Evolutionary conservation across 1,284 basidiomycete genomes (phyloP).

Genomic region (Trichosporon coremiiforme): DNA sequence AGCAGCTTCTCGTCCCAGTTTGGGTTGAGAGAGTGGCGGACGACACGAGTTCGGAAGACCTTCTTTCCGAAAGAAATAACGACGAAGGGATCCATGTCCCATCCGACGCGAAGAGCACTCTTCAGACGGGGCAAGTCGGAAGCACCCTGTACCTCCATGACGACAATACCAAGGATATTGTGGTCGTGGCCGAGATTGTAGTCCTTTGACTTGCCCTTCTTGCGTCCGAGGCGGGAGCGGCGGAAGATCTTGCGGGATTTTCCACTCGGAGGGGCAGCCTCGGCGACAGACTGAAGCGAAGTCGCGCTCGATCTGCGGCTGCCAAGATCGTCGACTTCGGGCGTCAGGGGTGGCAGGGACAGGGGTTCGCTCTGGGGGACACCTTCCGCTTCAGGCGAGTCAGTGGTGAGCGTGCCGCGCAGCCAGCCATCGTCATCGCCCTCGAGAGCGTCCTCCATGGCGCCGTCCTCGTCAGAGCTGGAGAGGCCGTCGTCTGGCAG

Average conservation of each 20-base stretch:
- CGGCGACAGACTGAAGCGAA: not conserved
- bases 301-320: slow-evolving; percentile 9
- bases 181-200: slow-evolving; percentile 68
- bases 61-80: slow-evolving; percentile 96
- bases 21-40: slow-evolving; percentile 85
- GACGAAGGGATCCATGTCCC: slow-evolving; percentile 95
- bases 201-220: slow-evolving; percentile 38
- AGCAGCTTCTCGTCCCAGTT: slow-evolving; percentile 94
- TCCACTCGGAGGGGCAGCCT: not conserved
- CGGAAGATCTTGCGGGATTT: slow-evolving; percentile 24
- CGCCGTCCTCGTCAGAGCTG: slow-evolving; percentile 64
- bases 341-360: not conserved
- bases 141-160: slow-evolving; percentile 73
- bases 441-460: slow-evolving; percentile 53
- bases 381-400: slow-evolving; percentile 3
- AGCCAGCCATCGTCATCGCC: slow-evolving; percentile 40
- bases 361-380: slow-evolving; percentile 2
- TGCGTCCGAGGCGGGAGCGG: slow-evolving; percentile 19
- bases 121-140: slow-evolving; percentile 80
- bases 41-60: slow-evolving; percentile 89
- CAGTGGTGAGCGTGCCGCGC: slow-evolving; percentile 30
- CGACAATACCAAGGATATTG: slow-evolving; percentile 84
- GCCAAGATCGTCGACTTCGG: slow-evolving; percentile 9
- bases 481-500: slow-evolving; percentile 72
- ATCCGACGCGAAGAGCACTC: slow-evolving; percentile 61